Percentiles rank a stretch among this genome's conserved stretches.
phyloP scores from a whole-genome alignment of 371 early-diverging fungal genomes.

The Encephalitozoon intestinalis region DNA sequence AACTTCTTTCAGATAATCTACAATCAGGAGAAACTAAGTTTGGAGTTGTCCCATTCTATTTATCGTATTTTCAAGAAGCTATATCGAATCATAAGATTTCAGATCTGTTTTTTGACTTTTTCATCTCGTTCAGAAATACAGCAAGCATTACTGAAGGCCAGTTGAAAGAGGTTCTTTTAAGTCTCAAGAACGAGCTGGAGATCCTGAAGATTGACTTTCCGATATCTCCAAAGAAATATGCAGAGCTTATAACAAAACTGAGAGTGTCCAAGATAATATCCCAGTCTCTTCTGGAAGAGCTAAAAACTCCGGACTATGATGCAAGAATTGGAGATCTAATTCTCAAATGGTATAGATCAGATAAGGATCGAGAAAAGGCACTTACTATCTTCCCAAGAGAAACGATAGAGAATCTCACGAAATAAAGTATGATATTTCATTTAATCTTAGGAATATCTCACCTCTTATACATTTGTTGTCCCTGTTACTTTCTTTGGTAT shows the following conservation, averaged over 20 bases:
- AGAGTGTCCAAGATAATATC: background rate
- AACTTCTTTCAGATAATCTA: background rate
- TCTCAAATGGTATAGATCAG: constrained; percentile 16
- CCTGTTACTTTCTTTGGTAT: background rate
- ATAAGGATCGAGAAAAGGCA: background rate
- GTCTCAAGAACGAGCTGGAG: constrained; percentile 16
- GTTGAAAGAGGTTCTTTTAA: background rate
- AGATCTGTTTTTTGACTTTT: constrained; percentile 6
- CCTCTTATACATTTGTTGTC: background rate
- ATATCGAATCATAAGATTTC: constrained; percentile 15
- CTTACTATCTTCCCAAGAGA: constrained; percentile 7
- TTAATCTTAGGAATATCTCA: background rate
- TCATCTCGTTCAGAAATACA: background rate
- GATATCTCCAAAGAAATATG: constrained; percentile 14
- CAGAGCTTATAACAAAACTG: constrained; percentile 17
- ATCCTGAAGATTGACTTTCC: constrained; percentile 38
- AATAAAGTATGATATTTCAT: constrained; percentile 14
- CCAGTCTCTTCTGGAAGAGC: background rate
- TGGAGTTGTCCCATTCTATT: constrained; percentile 4
- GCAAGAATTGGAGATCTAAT: background rate
- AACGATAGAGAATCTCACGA: background rate
- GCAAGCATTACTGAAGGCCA: background rate
- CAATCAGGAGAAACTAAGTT: background rate
- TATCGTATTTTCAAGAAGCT: constrained; percentile 12
- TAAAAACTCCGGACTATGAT: constrained; percentile 19